Evolutionary conservation across 1,139 yeast genomes (phyloP).

Genomic region (Geotrichum europaeum): DNA sequence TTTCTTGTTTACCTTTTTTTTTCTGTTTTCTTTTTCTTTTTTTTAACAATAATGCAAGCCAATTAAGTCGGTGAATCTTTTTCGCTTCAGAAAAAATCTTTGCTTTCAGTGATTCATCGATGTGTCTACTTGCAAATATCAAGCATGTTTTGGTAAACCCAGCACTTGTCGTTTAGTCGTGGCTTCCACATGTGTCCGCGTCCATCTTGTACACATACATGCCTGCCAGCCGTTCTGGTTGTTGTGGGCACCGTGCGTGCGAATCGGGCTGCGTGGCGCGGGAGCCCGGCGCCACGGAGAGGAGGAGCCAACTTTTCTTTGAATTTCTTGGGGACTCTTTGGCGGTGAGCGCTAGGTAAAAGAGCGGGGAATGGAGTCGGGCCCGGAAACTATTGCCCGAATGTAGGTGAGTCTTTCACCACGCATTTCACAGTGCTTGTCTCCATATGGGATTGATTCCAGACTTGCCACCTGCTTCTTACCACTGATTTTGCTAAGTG

Average conservation of each 20-base stretch:
- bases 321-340: background rate
- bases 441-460: background rate
- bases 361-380: background rate
- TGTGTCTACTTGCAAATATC: constrained; percentile 20
- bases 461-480: background rate
- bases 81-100: constrained; percentile 1
- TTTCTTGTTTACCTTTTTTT: background rate
- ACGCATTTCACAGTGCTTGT: background rate
- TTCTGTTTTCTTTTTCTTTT: background rate
- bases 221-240: background rate
- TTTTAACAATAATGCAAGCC: constrained; percentile 7
- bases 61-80: constrained; percentile 15
- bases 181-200: background rate
- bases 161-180: background rate
- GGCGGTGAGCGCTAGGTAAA: background rate
- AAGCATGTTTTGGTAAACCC: background rate
- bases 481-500: background rate
- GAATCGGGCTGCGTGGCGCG: background rate
- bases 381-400: background rate
- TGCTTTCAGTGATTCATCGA: constrained; percentile 15
- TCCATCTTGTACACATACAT: background rate
- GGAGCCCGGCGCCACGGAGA: background rate
- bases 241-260: background rate
- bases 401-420: background rate
- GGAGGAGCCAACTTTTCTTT: background rate